A percentile compares a stretch with the other conserved stretches of the same genome.
These are phyloP conservation scores for Macrolepiota albuminosa DNA, from an alignment of 768 basidiomycete genomes.

Conservation along the genomic window DNA sequence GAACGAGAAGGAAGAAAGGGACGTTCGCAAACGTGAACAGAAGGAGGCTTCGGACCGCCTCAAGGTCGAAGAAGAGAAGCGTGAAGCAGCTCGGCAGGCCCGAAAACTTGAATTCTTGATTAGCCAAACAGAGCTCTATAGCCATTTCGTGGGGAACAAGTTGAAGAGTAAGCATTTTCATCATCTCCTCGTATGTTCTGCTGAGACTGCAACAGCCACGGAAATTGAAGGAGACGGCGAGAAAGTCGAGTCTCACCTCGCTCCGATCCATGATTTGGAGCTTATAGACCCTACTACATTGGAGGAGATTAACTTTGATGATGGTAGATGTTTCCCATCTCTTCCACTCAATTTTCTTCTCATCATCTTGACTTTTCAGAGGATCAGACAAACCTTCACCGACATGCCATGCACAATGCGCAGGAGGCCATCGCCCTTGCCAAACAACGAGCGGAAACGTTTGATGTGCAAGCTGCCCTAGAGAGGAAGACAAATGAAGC, in stretches of 20 bases:
- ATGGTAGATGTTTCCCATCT: constrained; percentile 44
- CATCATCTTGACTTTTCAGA: constrained; percentile 37
- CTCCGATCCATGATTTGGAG: constrained; percentile 52
- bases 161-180: constrained; percentile 58
- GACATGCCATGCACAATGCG: constrained; percentile 84
- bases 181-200: constrained; percentile 10
- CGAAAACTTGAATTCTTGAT: constrained; percentile 98
- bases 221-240: constrained; percentile 65
- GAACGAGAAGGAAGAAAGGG: constrained; percentile 95
- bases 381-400: constrained; percentile 80
- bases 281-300: constrained; percentile 50
- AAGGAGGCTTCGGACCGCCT: constrained; percentile 89
- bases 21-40: constrained; percentile 88
- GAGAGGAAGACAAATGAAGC: constrained; percentile 82
- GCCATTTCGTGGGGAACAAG: constrained; percentile 98
- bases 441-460: constrained; percentile 72
- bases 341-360: constrained; percentile 2
- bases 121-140: constrained; percentile 97
- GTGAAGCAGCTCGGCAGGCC: constrained; percentile 90
- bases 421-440: constrained; percentile 84
- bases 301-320: constrained; percentile 84
- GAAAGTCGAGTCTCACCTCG: constrained; percentile 27
- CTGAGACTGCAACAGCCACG: constrained; percentile 46
- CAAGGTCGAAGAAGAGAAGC: constrained; percentile 86
- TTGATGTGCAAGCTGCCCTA: constrained; percentile 78